These are phyloP conservation scores for Aspergillus fischeri DNA, from an alignment of 2,329 filamentous ascomycete genomes.

Conservation along the genomic window DNA sequence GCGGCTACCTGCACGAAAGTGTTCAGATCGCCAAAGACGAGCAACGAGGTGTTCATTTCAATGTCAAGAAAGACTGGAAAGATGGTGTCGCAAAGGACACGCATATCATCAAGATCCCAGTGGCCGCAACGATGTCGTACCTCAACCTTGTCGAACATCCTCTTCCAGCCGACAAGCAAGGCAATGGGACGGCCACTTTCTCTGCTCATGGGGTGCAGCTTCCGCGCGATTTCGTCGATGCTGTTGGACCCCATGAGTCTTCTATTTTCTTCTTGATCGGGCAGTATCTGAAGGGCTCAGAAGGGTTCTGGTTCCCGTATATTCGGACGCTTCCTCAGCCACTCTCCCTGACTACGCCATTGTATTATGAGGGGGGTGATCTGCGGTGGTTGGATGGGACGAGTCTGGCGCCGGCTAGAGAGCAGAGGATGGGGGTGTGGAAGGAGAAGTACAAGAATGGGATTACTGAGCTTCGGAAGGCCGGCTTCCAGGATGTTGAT, in stretches of 20 bases:
- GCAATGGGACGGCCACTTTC: conserved; percentile 16
- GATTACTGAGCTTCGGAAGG: conserved; percentile 26
- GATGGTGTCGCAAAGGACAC: conserved; percentile 25
- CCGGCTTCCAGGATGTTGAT: conserved; percentile 27
- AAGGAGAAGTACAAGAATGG: conserved; percentile 35
- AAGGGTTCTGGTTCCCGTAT: conserved; percentile 67
- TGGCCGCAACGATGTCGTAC: conserved; percentile 35
- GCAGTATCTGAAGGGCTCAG: conserved; percentile 56
- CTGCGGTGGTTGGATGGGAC: conserved; percentile 45
- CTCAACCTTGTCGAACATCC: conserved; percentile 31
- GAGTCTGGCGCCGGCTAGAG: conserved; percentile 30
- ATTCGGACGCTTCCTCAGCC: conserved; percentile 63
- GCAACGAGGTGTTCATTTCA: conserved; percentile 32
- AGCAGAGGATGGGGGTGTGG: conserved; percentile 33
- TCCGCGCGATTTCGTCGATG: conserved; percentile 48
- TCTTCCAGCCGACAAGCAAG: background rate
- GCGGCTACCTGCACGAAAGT: conserved; percentile 29
- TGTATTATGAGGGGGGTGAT: conserved; percentile 62
- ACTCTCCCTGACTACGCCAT: conserved; percentile 55
- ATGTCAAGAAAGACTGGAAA: conserved; percentile 27
- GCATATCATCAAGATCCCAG: conserved; percentile 32
- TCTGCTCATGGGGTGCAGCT: conserved; percentile 40
- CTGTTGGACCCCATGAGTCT: conserved; percentile 55
- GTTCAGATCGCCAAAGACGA: conserved; percentile 32
- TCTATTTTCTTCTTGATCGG: conserved; percentile 66